A percentile compares a stretch with the other conserved stretches of the same genome.
phyloP scores from a whole-genome alignment of 331 rosid species.

The Malus hybrid region DNA sequence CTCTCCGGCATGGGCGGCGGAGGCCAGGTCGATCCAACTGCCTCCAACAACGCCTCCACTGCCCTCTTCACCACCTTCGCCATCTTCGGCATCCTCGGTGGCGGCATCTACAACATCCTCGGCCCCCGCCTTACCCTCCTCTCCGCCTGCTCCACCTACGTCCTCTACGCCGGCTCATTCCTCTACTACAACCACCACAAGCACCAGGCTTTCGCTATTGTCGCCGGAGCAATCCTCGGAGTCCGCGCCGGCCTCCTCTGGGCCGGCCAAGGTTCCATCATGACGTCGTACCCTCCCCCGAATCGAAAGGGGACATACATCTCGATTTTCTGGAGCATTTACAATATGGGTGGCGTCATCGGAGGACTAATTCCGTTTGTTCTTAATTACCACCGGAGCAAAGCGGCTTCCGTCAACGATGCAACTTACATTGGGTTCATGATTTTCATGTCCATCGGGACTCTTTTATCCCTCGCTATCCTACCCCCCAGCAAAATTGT shows the following conservation, averaged over 20 bases:
- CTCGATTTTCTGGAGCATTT: slow-evolving; percentile 81
- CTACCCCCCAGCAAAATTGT: slow-evolving; percentile 59
- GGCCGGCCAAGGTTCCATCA: slow-evolving; percentile 90
- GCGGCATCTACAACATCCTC: slow-evolving; percentile 90
- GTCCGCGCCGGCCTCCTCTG: slow-evolving; percentile 82
- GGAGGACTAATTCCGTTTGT: slow-evolving; percentile 81
- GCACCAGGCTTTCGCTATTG: slow-evolving; percentile 61
- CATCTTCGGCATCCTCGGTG: slow-evolving; percentile 78
- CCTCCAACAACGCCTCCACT: slow-evolving; percentile 71
- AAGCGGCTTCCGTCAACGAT: slow-evolving; percentile 65
- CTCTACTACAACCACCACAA: slow-evolving; percentile 81
- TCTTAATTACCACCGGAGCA: slow-evolving; percentile 44
- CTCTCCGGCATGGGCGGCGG: slow-evolving; percentile 96
- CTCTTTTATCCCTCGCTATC: slow-evolving; percentile 44
- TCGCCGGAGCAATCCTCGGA: slow-evolving; percentile 65
- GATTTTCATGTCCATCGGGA: slow-evolving; percentile 65
- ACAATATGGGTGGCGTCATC: slow-evolving; percentile 89
- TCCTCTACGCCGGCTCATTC: slow-evolving; percentile 84
- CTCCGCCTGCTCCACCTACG: slow-evolving; percentile 72
- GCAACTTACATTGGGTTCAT: slow-evolving; percentile 82
- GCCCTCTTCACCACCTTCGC: slow-evolving; percentile 78
- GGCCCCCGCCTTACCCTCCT: slow-evolving; percentile 84
- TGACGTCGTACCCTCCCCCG: slow-evolving; percentile 88
- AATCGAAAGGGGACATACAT: slow-evolving; percentile 77
- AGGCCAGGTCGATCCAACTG: slow-evolving; percentile 67